Evolutionary conservation across 129 eudicot species (phyloP).

Genomic region (Flaveria trinervia): DNA sequence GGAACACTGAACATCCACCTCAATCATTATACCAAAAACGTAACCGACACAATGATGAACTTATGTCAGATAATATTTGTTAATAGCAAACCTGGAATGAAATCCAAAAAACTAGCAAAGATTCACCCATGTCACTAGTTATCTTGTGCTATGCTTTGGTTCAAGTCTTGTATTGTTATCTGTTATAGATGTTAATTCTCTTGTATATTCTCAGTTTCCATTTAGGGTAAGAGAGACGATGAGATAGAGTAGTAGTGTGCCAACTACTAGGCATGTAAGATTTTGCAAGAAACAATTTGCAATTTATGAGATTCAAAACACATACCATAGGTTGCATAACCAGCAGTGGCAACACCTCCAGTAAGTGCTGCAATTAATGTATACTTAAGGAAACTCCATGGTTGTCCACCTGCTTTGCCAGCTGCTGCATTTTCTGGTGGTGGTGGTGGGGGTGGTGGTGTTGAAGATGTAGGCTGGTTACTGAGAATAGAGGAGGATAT

Average conservation of each 20-base stretch:
- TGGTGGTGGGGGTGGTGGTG: slow-evolving; percentile 42
- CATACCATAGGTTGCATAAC: slow-evolving; percentile 77
- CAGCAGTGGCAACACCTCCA: slow-evolving; percentile 73
- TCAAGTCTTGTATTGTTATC: background rate
- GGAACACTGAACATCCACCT: slow-evolving; percentile 1
- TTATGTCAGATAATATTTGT: slow-evolving; percentile 2
- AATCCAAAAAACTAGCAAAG: slow-evolving; percentile 21
- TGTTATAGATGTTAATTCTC: background rate
- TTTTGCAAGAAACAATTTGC: background rate
- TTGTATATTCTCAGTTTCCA: slow-evolving; percentile 5
- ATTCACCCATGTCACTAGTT: slow-evolving; percentile 3
- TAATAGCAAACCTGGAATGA: background rate
- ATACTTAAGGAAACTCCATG: slow-evolving; percentile 62
- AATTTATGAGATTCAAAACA: slow-evolving; percentile 9
- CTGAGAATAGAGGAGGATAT: slow-evolving; percentile 35
- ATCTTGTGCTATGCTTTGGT: background rate
- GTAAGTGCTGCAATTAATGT: slow-evolving; percentile 55
- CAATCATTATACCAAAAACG: slow-evolving; percentile 14
- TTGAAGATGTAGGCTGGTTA: slow-evolving; percentile 28
- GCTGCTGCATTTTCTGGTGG: slow-evolving; percentile 36
- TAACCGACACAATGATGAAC: slow-evolving; percentile 5
- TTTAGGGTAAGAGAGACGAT: background rate
- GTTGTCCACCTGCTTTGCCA: slow-evolving; percentile 30
- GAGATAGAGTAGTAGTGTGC: background rate
- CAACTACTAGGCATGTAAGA: background rate